phyloP scores from a whole-genome alignment of 495 filamentous ascomycete species.

The Annulohypoxylon moriforme region DNA sequence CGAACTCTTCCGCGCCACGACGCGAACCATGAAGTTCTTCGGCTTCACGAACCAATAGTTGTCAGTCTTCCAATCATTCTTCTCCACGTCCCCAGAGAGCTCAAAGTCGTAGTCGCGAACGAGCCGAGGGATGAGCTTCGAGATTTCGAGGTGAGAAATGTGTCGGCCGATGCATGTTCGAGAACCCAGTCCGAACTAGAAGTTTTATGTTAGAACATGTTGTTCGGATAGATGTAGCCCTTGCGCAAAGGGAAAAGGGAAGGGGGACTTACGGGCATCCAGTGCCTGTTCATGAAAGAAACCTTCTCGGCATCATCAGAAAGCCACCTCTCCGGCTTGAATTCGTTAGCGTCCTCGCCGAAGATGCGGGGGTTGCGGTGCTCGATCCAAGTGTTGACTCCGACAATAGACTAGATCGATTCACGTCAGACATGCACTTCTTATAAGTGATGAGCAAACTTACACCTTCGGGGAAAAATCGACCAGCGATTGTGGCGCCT shows the following conservation, averaged over 20 bases:
- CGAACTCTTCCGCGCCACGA: not conserved
- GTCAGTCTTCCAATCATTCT: not conserved
- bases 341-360: not conserved
- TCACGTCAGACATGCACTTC: not conserved
- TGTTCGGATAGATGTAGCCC: not conserved
- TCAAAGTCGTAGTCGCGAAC: conserved; percentile 6
- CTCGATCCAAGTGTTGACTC: conserved; percentile 5
- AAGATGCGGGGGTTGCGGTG: conserved; percentile 4
- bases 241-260: not conserved
- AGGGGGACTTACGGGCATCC: not conserved
- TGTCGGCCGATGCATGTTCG: not conserved
- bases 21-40: not conserved
- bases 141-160: not conserved
- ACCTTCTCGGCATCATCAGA: not conserved
- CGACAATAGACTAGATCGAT: not conserved
- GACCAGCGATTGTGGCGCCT: not conserved
- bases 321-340: not conserved
- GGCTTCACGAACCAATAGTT: conserved; percentile 1
- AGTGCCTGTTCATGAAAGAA: conserved; percentile 1
- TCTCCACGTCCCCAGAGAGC: not conserved
- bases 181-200: conserved; percentile 1
- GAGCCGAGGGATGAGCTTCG: conserved; percentile 2
- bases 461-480: conserved; percentile 2
- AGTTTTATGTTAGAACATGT: not conserved
- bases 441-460: not conserved